Conservation (phyloP, 1,284 basidiomycete genomes). For the Malassezia dermatis region DNA sequence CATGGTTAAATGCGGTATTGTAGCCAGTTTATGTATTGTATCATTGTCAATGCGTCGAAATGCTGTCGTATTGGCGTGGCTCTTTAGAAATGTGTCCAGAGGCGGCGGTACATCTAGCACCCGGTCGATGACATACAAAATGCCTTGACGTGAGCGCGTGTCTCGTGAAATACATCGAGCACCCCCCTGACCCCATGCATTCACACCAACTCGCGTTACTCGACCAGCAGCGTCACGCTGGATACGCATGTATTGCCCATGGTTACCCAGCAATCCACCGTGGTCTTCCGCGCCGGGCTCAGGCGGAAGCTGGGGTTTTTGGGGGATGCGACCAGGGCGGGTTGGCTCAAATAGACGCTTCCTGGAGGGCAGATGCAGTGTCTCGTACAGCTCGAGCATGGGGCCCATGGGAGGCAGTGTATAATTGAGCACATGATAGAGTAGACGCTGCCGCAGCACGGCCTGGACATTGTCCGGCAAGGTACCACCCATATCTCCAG, state of each 20-base stretch:
- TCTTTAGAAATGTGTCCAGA: conserved; percentile 54
- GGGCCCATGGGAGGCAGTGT: conserved; percentile 52
- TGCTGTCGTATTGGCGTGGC: background rate
- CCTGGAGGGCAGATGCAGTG: conserved; percentile 61
- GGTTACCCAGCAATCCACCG: conserved; percentile 64
- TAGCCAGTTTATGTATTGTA: conserved; percentile 25
- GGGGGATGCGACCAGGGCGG: conserved; percentile 40
- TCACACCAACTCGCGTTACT: conserved; percentile 27
- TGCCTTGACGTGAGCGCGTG: conserved; percentile 56
- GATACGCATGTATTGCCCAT: conserved; percentile 67
- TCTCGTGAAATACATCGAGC: conserved; percentile 47
- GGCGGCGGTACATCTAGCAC: conserved; percentile 68
- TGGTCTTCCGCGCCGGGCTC: conserved; percentile 39
- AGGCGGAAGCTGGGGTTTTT: conserved; percentile 22
- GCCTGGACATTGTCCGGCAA: conserved; percentile 61
- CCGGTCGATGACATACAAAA: conserved; percentile 63
- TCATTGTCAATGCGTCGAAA: conserved; percentile 32
- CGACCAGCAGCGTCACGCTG: conserved; percentile 23
- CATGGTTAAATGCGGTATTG: conserved; percentile 62
- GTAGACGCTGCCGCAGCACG: conserved; percentile 72
- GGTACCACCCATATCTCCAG: conserved; percentile 3
- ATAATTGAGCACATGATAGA: conserved; percentile 89
- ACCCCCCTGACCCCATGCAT: conserved; percentile 64
- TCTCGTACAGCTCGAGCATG: conserved; percentile 20
- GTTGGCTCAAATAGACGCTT: conserved; percentile 60